These are phyloP conservation scores for Paraconiothyrium sp. DNA, from an alignment of 2,329 filamentous ascomycete genomes.

Conservation along the genomic window DNA sequence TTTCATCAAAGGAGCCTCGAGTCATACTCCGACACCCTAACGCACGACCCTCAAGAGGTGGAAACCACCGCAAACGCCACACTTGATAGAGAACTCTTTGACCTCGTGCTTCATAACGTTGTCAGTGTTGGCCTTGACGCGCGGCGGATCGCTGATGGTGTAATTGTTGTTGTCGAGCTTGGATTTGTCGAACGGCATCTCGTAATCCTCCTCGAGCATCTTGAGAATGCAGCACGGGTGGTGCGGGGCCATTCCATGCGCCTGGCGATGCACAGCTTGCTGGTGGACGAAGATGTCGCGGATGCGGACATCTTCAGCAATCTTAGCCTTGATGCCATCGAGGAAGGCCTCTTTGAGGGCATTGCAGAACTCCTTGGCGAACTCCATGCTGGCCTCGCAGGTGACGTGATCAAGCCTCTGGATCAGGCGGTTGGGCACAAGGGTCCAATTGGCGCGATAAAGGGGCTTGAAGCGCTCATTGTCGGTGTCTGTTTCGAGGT, in stretches of 20 bases:
- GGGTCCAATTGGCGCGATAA: not conserved
- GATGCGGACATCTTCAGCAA: not conserved
- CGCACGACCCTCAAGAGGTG: constrained; percentile 9
- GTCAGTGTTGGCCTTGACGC: not conserved
- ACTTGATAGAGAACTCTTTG: constrained; percentile 7
- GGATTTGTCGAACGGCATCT: not conserved
- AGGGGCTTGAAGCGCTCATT: not conserved
- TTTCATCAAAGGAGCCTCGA: not conserved
- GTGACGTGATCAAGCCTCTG: not conserved
- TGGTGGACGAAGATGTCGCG: not conserved
- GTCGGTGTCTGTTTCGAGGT: not conserved
- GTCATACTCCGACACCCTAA: not conserved
- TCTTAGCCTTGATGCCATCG: not conserved
- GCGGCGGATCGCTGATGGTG: not conserved
- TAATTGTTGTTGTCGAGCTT: not conserved
- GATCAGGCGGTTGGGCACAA: constrained; percentile 9
- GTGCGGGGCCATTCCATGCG: not conserved
- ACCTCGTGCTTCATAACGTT: not conserved
- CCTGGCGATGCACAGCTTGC: not conserved
- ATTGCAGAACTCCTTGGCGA: not conserved
- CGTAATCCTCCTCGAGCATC: constrained; percentile 7
- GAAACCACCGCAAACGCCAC: not conserved
- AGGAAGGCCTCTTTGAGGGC: not conserved
- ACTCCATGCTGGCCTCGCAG: not conserved
- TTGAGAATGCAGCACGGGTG: constrained; percentile 3